Evolutionary conservation across 1,284 basidiomycete genomes (phyloP).

Genomic region (Coniophora puteana): DNA sequence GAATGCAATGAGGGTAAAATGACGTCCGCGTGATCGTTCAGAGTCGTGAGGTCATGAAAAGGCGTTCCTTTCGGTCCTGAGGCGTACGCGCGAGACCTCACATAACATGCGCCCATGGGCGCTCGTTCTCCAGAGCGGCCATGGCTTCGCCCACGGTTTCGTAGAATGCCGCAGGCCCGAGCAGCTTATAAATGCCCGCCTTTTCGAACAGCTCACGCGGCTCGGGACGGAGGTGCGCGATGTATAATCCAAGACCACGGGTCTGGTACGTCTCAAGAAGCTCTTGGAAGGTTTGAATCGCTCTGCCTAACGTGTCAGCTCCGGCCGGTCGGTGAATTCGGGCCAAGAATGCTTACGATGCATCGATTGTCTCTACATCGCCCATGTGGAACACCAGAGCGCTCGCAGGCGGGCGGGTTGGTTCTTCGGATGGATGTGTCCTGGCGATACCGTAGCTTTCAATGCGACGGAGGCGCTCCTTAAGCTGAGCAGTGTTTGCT

Average conservation of each 20-base stretch:
- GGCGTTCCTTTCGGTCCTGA: too few species aligned
- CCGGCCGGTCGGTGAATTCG: neutral
- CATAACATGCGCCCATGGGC: too few species aligned
- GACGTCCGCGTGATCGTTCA: too few species aligned
- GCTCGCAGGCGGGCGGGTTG: conserved; percentile 70
- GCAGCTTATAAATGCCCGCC: conserved; percentile 61
- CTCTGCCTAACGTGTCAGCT: conserved; percentile 39
- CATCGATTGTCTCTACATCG: conserved; percentile 82
- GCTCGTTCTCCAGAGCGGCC: too few species aligned
- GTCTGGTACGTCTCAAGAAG: conserved; percentile 73
- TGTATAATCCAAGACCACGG: conserved; percentile 72
- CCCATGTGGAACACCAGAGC: conserved; percentile 87
- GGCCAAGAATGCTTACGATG: conserved; percentile 56
- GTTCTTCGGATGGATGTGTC: conserved; percentile 85
- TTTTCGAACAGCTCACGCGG: conserved; percentile 60
- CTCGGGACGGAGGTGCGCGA: conserved; percentile 68
- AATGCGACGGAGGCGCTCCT: conserved; percentile 80
- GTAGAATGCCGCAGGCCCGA: conserved; percentile 71
- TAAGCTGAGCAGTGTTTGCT: conserved; percentile 91
- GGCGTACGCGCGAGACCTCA: too few species aligned
- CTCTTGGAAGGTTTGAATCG: conserved; percentile 84
- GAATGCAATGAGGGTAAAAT: too few species aligned
- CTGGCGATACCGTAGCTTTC: conserved; percentile 77
- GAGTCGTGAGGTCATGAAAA: too few species aligned
- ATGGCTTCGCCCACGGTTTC: conserved; percentile 70